phyloP scores from a whole-genome alignment of 148 eudicot species.

The Linanthus parryae region DNA sequence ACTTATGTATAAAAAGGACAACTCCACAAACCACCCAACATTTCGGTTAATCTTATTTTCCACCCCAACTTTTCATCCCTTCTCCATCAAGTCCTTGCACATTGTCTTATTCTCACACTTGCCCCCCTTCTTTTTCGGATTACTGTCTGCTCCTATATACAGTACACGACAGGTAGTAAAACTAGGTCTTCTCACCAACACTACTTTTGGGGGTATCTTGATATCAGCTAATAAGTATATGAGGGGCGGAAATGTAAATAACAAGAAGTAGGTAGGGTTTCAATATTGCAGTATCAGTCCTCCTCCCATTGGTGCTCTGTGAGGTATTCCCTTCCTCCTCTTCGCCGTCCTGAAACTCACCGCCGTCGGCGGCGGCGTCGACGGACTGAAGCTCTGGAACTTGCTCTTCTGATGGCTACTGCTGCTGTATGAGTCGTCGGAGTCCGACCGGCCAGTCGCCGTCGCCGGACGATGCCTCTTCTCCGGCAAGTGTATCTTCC shows the following conservation, averaged over 20 bases:
- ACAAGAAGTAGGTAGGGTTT: constrained; percentile 1
- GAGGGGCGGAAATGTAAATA: constrained; percentile 10
- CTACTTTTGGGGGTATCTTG: too few species aligned
- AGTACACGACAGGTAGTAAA: constrained; percentile 1
- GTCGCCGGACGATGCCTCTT: constrained; percentile 7
- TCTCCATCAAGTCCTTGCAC: too few species aligned
- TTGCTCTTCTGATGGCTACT: constrained; percentile 29
- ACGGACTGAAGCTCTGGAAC: constrained; percentile 57
- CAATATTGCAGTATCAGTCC: constrained; percentile 44
- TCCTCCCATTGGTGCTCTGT: constrained; percentile 83
- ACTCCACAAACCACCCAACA: constrained; percentile 13
- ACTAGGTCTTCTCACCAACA: constrained; percentile 18
- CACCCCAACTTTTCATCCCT: neutral
- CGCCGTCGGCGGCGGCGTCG: constrained; percentile 75
- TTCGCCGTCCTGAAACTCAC: constrained; percentile 48
- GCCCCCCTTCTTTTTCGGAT: constrained; percentile 7
- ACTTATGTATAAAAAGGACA: constrained; percentile 11
- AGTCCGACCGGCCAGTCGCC: constrained; percentile 31
- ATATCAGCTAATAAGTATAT: constrained; percentile 8
- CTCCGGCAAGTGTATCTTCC: constrained; percentile 20
- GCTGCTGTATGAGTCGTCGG: constrained; percentile 57
- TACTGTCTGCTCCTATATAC: constrained; percentile 15
- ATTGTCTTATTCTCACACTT: too few species aligned
- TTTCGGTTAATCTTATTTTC: too few species aligned
- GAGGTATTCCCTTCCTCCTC: constrained; percentile 95